Conservation (phyloP, 257 asterid genomes). For the Voacanga thouarsii region DNA sequence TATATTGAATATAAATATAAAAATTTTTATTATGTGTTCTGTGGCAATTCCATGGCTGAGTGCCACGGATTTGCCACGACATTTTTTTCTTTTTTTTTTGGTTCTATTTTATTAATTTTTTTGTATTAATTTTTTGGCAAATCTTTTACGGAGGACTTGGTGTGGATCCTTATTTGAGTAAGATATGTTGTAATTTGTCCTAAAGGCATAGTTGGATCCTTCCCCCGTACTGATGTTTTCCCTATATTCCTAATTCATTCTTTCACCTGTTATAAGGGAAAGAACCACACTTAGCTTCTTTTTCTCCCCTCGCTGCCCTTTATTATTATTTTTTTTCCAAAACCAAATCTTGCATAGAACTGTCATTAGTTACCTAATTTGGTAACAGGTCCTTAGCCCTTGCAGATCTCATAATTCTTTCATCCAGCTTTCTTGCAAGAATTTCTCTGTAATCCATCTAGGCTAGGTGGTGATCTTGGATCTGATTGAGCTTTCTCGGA, state of each 20-base stretch:
- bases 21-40: too few species aligned
- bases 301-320: not conserved
- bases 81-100: too few species aligned
- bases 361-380: not conserved
- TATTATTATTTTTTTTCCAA: not conserved
- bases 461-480: conserved; percentile 39
- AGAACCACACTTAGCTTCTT: not conserved
- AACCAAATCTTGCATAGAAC: conserved; percentile 16
- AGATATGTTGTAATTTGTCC: too few species aligned
- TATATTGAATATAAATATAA: too few species aligned
- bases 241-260: not conserved
- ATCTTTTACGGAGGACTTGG: too few species aligned
- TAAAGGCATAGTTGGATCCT: too few species aligned
- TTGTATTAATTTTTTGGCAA: too few species aligned
- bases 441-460: not conserved
- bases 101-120: too few species aligned
- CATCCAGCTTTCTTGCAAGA: not conserved
- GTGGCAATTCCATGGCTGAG: too few species aligned
- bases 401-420: conserved; percentile 6
- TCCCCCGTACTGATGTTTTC: conserved; percentile 5
- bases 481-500: conserved; percentile 63
- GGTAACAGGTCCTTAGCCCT: conserved; percentile 8
- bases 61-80: too few species aligned
- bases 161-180: too few species aligned
- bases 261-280: not conserved